Evolutionary conservation across 176 grass and related monocot genomes (phyloP), one percentile per base, ranked within the genome.

Genomic region (Aegilops tauschii): DNA sequence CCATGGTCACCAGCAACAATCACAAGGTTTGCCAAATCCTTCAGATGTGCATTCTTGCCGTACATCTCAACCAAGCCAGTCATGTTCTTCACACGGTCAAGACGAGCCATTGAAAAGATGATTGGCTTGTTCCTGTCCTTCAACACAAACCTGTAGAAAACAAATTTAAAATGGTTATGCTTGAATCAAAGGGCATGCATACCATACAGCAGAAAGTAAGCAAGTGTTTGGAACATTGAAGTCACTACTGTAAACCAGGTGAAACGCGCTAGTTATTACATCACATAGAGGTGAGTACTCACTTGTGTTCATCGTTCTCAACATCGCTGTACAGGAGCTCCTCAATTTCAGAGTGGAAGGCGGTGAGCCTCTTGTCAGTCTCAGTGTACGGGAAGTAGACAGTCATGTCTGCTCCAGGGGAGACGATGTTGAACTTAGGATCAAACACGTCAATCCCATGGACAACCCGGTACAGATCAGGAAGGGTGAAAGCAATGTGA

Each of bases 401-500:
- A 12, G 34, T 88, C 96, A 95, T 95, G 88, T 98, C 96, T 76
- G 96, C 96, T 89, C 96, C 96, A 62, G 96, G 96, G 44, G 96
- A 98, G 65, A 98, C 96, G 44, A 98, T 98, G 93, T 98, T 98
- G 84, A 98, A 98, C 76, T 98, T 98, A 8, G 96, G 96, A 84
- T 98, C 96, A 29, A 98, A 98, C 61, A 94, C 96, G 71, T 98
- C 92, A 81, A 98, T 98, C 66, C 96, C 96, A 63, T 98, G 92
- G 25, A 98, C 96, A 58, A 98, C 96, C 6, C 96, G 93, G 93
- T 98, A 98, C 4, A 98, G 88, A 42, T 89, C 96, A 80, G 96
- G 96, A 54, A 98, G 92, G 66, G 96, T 98, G 80, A 98, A 98
- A 20, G 96, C 92, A 66, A 89, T 98, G 88, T 98, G 96, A 9